Base-by-base conservation (phyloP, 805 yeast genomes). In the Candida morakotiae region DNA sequence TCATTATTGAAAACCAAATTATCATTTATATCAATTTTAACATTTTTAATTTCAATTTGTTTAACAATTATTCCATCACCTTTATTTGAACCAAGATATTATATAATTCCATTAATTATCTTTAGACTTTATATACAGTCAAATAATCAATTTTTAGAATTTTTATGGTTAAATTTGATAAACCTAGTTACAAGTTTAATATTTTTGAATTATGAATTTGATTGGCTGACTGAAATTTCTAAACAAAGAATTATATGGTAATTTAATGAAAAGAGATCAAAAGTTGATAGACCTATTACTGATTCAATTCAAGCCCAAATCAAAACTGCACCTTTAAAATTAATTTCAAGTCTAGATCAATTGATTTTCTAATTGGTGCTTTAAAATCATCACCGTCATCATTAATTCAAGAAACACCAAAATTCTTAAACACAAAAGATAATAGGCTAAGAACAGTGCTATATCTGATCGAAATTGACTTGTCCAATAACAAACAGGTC, bases 41-140 rank as follows among this genome's bases (percentile, higher is more conserved):
- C 79, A 0, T 79, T 71, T 41, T 37, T 78, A 2, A 57, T 60
- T 0, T 81, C 88, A 29, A 66, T 77, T 0, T 49, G 69, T 1
- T 56, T 77, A 5, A 83, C 93, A 0, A 67, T 93, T 15, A 75
- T 84, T 0, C 96, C 98, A 15, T 81, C 96, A 0, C 98, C 98
- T 4, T 67, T 93, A 45, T 81, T 93, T 52, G 98, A 93, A 59
- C 96, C 97, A 34, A 75, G 98, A 40, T 93, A 93, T 56, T 93
- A 83, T 57, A 85, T 91, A 34, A 49, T 87, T 4, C 97, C 98
- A 3, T 79, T 76, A 53, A 55, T 84, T 9, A 58, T 88, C 27
- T 87, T 89, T 78, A 73, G 97, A 48, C 37, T 86, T 2, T 71
- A 77, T 40, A 16, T 48, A 34, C 17, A 44, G 29, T 39, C 57